Conservation (phyloP, 2,329 filamentous ascomycete species). For the Paradendryphiella salina region DNA sequence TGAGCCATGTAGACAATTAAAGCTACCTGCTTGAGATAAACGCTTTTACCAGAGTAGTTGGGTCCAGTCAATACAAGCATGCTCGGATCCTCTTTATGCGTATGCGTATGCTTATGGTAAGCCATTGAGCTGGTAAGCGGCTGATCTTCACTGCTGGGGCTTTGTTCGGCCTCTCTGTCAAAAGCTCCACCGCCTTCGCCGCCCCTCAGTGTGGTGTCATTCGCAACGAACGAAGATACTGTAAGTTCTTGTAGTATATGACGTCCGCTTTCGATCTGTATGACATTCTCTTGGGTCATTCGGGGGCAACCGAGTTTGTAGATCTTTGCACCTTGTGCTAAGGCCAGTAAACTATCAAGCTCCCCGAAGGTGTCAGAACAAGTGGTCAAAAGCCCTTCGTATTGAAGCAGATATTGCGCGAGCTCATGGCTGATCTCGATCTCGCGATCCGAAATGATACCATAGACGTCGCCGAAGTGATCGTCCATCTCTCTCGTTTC, state of each 20-base stretch:
- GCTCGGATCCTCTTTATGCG: constrained; percentile 55
- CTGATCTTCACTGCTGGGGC: neutral
- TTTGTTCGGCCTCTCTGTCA: neutral
- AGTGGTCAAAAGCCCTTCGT: constrained; percentile 65
- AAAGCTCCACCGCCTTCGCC: constrained; percentile 48
- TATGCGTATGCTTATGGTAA: constrained; percentile 2
- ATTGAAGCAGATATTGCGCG: constrained; percentile 68
- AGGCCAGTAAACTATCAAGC: constrained; percentile 79
- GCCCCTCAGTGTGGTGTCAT: constrained; percentile 72
- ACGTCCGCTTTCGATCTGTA: constrained; percentile 76
- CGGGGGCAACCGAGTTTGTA: constrained; percentile 72
- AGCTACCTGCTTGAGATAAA: constrained; percentile 92
- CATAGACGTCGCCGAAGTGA: constrained; percentile 81
- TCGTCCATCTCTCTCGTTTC: constrained; percentile 80
- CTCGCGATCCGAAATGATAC: constrained; percentile 84
- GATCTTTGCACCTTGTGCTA: constrained; percentile 74
- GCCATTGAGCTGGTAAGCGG: constrained; percentile 7
- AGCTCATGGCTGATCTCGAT: constrained; percentile 85
- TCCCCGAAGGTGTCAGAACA: constrained; percentile 85
- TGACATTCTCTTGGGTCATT: constrained; percentile 69
- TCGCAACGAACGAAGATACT: constrained; percentile 79
- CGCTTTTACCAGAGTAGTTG: constrained; percentile 95
- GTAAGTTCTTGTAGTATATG: constrained; percentile 86
- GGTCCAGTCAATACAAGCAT: constrained; percentile 86
- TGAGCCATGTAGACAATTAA: constrained; percentile 92